A percentile compares a stretch with the other conserved stretches of the same genome.
phyloP scores from a whole-genome alignment of 805 yeast genomes.

The Saturnispora saitoi region DNA sequence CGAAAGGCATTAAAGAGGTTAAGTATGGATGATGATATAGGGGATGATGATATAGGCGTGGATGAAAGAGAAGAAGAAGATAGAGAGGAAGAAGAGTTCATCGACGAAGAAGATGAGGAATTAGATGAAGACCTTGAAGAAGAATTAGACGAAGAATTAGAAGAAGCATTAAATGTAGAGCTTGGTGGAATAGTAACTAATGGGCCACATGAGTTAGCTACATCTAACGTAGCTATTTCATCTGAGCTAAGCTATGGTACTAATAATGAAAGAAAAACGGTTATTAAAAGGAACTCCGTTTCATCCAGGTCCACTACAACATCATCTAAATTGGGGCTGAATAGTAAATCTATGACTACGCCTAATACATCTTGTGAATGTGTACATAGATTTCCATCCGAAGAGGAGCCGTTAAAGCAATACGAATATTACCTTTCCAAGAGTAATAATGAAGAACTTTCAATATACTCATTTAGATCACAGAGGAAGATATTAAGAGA shows the following conservation, averaged over 20 bases:
- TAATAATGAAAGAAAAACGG: constrained; percentile 2
- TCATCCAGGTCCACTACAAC: constrained; percentile 6
- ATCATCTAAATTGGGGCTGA: not conserved
- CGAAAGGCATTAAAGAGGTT: constrained; percentile 4
- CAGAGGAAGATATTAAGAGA: constrained; percentile 25
- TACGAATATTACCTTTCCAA: constrained; percentile 12
- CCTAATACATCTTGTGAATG: constrained; percentile 7
- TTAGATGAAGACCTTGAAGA: not conserved
- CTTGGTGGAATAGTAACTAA: no score
- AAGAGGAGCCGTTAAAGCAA: not conserved
- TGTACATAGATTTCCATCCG: not conserved
- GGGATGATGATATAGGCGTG: constrained; percentile 3
- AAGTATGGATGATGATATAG: constrained; percentile 16
- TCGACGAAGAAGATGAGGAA: not conserved
- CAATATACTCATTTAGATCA: constrained; percentile 15
- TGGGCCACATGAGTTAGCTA: not conserved
- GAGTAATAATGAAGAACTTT: not conserved
- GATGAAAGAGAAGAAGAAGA: constrained; percentile 4
- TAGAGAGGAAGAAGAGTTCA: not conserved
- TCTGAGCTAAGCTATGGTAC: not conserved
- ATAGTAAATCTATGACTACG: not conserved
- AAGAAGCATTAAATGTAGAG: no score
- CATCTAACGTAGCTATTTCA: no score
- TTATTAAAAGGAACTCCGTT: not conserved
- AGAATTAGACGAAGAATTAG: not conserved